These are phyloP conservation scores for Ogataea paradorogensis DNA, from an alignment of 805 yeast genomes.

Conservation along the genomic window DNA sequence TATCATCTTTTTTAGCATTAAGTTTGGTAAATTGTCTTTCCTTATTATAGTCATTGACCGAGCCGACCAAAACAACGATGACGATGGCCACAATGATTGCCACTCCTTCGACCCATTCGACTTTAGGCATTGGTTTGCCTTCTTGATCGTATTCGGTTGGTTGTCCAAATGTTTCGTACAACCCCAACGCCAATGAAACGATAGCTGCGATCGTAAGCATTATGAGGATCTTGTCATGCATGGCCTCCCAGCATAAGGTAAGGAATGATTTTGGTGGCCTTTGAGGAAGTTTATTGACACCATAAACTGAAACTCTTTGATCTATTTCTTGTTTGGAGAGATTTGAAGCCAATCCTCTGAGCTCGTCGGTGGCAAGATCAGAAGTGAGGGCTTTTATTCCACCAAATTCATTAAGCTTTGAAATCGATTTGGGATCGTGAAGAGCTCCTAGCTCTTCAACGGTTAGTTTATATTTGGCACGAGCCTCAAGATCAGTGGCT, in stretches of 20 bases:
- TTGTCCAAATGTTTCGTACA: slow-evolving; percentile 88
- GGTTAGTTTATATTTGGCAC: slow-evolving; percentile 23
- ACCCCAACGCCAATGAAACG: slow-evolving; percentile 83
- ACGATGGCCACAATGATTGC: slow-evolving; percentile 90
- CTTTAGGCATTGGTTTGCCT: slow-evolving; percentile 73
- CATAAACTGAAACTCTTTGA: slow-evolving; percentile 51
- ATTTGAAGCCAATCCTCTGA: slow-evolving; percentile 40
- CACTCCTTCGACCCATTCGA: slow-evolving; percentile 99
- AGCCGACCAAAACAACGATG: slow-evolving; percentile 91
- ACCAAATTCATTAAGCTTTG: slow-evolving; percentile 40
- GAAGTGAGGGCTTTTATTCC: slow-evolving; percentile 38
- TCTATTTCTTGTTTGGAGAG: slow-evolving; percentile 30
- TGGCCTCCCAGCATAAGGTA: slow-evolving; percentile 70
- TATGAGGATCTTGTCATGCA: slow-evolving; percentile 88
- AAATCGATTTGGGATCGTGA: slow-evolving; percentile 63
- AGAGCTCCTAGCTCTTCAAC: slow-evolving; percentile 42
- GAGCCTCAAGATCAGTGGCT: slow-evolving; percentile 16
- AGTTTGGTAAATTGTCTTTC: slow-evolving; percentile 88
- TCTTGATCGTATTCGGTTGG: slow-evolving; percentile 74
- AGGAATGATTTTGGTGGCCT: slow-evolving; percentile 67
- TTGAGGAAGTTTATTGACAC: slow-evolving; percentile 70
- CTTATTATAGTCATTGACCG: slow-evolving; percentile 94
- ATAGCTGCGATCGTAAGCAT: slow-evolving; percentile 82
- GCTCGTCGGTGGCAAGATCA: slow-evolving; percentile 36
- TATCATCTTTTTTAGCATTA: slow-evolving; percentile 83